phyloP scores from a whole-genome alignment of 1,284 basidiomycete species.

The Schizophyllum amplum region DNA sequence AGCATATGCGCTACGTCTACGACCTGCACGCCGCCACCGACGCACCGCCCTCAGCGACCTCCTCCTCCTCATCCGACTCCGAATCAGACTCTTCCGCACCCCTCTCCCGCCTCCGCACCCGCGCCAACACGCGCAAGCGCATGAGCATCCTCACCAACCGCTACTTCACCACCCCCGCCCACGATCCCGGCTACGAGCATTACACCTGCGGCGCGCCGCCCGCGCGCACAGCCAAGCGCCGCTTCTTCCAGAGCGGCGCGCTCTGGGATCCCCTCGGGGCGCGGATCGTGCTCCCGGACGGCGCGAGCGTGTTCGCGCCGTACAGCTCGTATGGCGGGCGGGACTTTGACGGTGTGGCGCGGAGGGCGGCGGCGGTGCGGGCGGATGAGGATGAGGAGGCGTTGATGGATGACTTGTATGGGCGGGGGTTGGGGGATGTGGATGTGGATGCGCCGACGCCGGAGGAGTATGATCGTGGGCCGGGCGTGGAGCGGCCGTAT shows the following conservation, averaged over 20 bases:
- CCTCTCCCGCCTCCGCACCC: constrained; percentile 19
- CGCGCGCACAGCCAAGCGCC: background rate
- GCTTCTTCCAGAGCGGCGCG: background rate
- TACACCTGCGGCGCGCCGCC: background rate
- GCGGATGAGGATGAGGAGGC: constrained; percentile 1
- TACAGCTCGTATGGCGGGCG: background rate
- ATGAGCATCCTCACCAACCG: constrained; percentile 64
- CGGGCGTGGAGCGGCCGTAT: background rate
- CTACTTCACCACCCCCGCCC: constrained; percentile 15
- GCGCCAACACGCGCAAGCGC: constrained; percentile 30
- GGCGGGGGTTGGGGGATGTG: background rate
- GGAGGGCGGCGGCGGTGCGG: background rate
- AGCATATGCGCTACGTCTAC: constrained; percentile 57
- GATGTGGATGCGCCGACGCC: background rate
- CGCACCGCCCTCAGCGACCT: constrained; percentile 15
- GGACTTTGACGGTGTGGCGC: background rate
- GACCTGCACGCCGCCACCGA: constrained; percentile 45
- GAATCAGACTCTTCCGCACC: constrained; percentile 38
- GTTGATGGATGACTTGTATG: background rate
- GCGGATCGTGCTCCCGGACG: background rate
- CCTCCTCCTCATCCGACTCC: constrained; percentile 41
- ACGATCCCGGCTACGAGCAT: background rate
- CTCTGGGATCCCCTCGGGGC: background rate
- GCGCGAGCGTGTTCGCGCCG: background rate
- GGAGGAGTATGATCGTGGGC: constrained; percentile 3